Base-by-base conservation (phyloP, 2,329 filamentous ascomycete genomes). In the Escovopsis sp. region DNA sequence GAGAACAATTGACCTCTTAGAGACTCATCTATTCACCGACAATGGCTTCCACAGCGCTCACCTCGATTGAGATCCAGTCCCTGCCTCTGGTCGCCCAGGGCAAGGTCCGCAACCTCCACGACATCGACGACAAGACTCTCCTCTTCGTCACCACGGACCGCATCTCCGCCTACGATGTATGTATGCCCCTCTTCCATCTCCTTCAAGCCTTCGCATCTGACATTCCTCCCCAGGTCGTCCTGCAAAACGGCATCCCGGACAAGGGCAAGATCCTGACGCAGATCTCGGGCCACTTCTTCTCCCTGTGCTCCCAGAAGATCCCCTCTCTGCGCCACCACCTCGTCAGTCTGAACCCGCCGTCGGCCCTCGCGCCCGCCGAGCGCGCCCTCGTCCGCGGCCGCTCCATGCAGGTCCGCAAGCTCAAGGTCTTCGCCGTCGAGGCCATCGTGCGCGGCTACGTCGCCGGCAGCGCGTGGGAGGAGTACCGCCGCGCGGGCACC, bases 121-220 rank as follows among this genome's bases (percentile, higher is more conserved):
- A 75, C 47, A 66, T 93, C 42, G 66, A 76, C 44, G 45, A 52
- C 36, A 40, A 48, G 35, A 82, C 76, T 3, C 74, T 94, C 4
- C 79, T 94, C 44, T 89, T 94, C 58, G 78, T 88, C 43, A 82
- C 85, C 23, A 83, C 85, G 12, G 88, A 95, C 66, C 82, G 91
- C 51, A 91, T 95, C 60, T 94, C 86, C 23, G 91, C 91, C 43
- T 96, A 89, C 69, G 89, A 96, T 72, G 86, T 93, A 53, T 18
- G 39, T 39, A 32, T 40, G 4, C 28, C 28, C 11, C 28, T 32
- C 11, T 12, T 15, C 12, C 19, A 32, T 32, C 12, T 39, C 28
- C 12, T n/a, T 33, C 26, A 33, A 39, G n/a, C 15, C 10, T 28
- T 10, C 10, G 33, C 7, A 33, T 11, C 11, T 30, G 30, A 40